A percentile compares a stretch with the other conserved stretches of the same genome.
Conservation (phyloP, 768 basidiomycete species). For the Obba rivulosa region DNA sequence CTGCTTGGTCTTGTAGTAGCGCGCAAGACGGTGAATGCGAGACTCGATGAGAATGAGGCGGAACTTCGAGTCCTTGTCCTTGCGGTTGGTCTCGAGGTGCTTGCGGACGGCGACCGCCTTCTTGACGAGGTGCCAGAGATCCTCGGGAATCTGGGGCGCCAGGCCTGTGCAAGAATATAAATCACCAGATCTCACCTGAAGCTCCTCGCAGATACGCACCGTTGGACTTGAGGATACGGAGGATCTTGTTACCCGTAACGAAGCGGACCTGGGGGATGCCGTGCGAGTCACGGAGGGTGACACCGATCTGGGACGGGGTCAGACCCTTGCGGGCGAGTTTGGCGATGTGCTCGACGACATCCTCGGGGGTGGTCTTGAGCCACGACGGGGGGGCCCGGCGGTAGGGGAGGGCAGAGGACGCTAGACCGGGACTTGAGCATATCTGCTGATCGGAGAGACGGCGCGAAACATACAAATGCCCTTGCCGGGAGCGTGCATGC, state of each 20-base stretch:
- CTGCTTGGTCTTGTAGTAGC: constrained; percentile 99
- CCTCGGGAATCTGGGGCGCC: constrained; percentile 96
- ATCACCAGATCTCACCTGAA: constrained; percentile 1
- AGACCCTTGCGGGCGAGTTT: constrained; percentile 98
- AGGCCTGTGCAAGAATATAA: constrained; percentile 70
- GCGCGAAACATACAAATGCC: constrained; percentile 81
- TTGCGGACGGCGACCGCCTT: constrained; percentile 99
- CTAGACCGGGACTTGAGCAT: constrained; percentile 22
- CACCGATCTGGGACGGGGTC: constrained; percentile 97
- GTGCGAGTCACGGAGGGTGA: constrained; percentile 95
- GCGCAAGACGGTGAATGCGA: constrained; percentile 93
- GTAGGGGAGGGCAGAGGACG: constrained; percentile 97
- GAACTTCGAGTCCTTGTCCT: constrained; percentile 97
- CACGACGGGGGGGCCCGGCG: constrained; percentile 90
- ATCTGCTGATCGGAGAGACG: constrained; percentile 6
- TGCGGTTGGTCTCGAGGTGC: constrained; percentile 96
- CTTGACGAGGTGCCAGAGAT: constrained; percentile 99
- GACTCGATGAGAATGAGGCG: constrained; percentile 99
- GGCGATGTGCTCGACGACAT: constrained; percentile 93
- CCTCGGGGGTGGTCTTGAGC: constrained; percentile 95
- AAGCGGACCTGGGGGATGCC: constrained; percentile 98
- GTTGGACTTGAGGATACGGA: constrained; percentile 92
- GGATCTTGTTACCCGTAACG: constrained; percentile 99
- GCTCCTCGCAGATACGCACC: constrained; percentile 46
- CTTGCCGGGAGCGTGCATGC: constrained; percentile 99